Evolutionary conservation across 2,329 filamentous ascomycete species (phyloP).

Genomic region (Diaporthe ampelina): DNA sequence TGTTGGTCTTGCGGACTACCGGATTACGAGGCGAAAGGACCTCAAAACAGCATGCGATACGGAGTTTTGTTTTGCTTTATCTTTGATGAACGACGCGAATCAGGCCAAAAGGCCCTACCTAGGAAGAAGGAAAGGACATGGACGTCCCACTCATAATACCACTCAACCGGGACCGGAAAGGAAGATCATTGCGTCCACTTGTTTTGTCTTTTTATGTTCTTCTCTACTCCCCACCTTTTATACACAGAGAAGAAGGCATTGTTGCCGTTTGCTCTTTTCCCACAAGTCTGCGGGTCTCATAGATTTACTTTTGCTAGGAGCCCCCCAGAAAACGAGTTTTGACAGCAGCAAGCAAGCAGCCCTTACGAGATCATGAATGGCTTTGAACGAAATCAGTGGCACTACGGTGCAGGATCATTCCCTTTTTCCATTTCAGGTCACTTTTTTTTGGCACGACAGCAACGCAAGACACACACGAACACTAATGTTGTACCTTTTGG

Average conservation of each 20-base stretch:
- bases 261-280: slow-evolving; percentile 6
- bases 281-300: slow-evolving; percentile 1
- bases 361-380: slow-evolving; percentile 18
- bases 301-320: neutral
- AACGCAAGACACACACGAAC: neutral
- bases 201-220: neutral
- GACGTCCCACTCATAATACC: slow-evolving; percentile 17
- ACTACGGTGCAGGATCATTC: slow-evolving; percentile 2
- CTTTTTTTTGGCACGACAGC: neutral
- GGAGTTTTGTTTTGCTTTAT: slow-evolving; percentile 14
- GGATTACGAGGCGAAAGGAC: slow-evolving; percentile 12
- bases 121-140: neutral
- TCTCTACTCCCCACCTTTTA: neutral
- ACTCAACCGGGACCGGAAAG: neutral
- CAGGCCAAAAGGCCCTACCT: neutral
- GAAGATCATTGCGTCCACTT: neutral
- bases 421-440: neutral
- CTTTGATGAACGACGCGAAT: slow-evolving; percentile 5
- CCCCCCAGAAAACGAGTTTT: slow-evolving; percentile 26
- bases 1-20: slow-evolving; percentile 15
- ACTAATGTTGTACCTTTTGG: neutral
- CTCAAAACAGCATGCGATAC: slow-evolving; percentile 36
- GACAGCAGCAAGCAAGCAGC: neutral
- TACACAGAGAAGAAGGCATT: neutral
- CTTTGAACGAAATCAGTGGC: neutral